Evolutionary conservation across 78 protist species (phyloP).

Genomic region (Isochrysis galbana): DNA sequence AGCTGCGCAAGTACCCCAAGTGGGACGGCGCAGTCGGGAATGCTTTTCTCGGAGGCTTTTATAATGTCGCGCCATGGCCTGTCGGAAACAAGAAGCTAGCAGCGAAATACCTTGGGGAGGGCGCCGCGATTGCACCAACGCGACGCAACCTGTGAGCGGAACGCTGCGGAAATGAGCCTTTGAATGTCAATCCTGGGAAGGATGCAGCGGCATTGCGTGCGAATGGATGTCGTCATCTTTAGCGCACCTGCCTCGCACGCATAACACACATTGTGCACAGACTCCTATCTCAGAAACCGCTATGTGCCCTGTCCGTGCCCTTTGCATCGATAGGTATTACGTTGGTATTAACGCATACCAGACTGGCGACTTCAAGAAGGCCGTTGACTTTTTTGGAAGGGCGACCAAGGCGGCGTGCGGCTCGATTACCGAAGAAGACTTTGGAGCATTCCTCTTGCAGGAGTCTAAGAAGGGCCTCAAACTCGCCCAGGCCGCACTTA

Average conservation of each 20-base stretch:
- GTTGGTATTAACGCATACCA: not conserved
- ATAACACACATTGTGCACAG: no score
- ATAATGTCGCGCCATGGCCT: constrained; percentile 8
- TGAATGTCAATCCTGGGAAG: no score
- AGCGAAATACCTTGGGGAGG: not conserved
- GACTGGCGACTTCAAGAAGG: not conserved
- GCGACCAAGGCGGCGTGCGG: not conserved
- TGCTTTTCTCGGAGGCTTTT: not conserved
- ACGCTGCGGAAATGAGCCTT: no score
- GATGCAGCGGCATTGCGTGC: no score
- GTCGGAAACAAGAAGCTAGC: not conserved
- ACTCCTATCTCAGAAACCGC: no score
- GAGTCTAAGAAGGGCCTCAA: not conserved
- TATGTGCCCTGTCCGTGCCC: no score
- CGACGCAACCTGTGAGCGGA: not conserved
- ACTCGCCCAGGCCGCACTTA: not conserved
- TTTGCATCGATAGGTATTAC: no score
- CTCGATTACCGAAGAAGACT: not conserved
- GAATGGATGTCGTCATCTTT: no score
- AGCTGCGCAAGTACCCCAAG: not conserved
- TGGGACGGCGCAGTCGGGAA: not conserved
- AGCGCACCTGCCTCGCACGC: no score
- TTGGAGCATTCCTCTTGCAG: not conserved
- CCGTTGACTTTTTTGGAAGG: not conserved
- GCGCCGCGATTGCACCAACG: not conserved